Base-by-base conservation (phyloP, 352 stramenopile genomes). In the Pythium chondricola region DNA sequence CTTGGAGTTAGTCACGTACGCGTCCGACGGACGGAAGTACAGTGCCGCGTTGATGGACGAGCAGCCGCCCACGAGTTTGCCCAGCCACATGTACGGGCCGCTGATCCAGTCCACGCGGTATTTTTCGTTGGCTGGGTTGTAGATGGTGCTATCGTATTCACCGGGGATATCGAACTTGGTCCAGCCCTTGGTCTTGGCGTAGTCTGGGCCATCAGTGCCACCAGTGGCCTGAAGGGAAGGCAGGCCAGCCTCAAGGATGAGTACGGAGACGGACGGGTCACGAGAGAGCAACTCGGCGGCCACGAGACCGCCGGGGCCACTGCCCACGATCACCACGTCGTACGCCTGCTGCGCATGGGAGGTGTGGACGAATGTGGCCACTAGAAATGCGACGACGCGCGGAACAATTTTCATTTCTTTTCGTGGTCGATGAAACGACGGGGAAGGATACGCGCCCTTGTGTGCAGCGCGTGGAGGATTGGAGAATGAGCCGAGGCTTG, bases 21-120 rank as follows among this genome's bases (percentile, higher is more conserved):
- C 43, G 36, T 83, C 61, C 1, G 71, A 65, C 0, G 71, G 73
- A n/a, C 78, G 71, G 43, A 92, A 79, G 65, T 89, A 91, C 6
- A 94, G 68, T 49, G 84, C 81, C 31, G 61, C 79, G 48, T 95
- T 95, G 57, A 93, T 85, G 11, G 70, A 80, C 16, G 70, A 87
- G 30, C 69, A 89, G 13, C 83, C 85, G 37, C 83, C 85, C 0
- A 95, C 59, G 18, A 80, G 63, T 53, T 90, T 91, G 26, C 81
- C 84, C 14, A 85, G 61, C 55, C 62, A 85, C 61, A 74, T 66
- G 49, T 75, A 66, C 10, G 48, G 32, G 39, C 63, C 72, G 17
- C 40, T 56, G 49, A 83, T 60, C 60, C 58, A 83, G 35, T 85
- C 67, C 6, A 75, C 58, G n/a, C 64, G 60, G 43, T 78, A 79